Evolutionary conservation across 345 rosid species (phyloP), one percentile per base, ranked within the genome.

Genomic region (Acer saccharum): DNA sequence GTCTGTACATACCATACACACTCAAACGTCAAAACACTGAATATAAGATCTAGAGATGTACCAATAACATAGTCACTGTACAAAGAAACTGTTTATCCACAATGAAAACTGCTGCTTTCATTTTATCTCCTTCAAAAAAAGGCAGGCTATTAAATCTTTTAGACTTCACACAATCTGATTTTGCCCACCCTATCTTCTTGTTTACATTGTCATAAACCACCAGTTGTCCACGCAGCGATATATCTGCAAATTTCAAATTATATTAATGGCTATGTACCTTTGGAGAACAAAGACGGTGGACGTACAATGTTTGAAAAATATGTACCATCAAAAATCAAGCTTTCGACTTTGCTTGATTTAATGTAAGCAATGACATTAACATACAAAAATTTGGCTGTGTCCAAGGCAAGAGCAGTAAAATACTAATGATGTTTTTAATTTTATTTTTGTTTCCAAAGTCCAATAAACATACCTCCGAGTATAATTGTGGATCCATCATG

Each of bases 401-500:
- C 0, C 10, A 27, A 23, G 9, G 11, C 18, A 32, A 65, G 27
- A 66, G 2, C 5, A 1, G 0, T 14, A 3, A 35, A 32, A 12
- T 1, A 21, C 13, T 21, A 44, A 23, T 18, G 27, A 25, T 43
- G 17, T 18, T 18, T 57, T 35, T 14, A 16, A 13, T 35, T 32
- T 12, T 17, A 2, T 25, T 35, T 23, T 6, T 10, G 17, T 55
- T 60, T 35, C 52, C 44, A 7, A 13, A 39, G 32, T 41, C 54
- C 3, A 58, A 60, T 41, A 60, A 64, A 52, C 65, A 73, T 88
- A 93, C 99, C 98, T 86, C 99, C 98, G 16, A 95, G 88, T 85
- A 95, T 88, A 74, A 82, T 88, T 50, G 94, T 85, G 73, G 96
- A 89, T 73, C 97, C 98, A 83, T 89, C 94, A 77, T 87, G 89